Evolutionary conservation across 106 monocot genomes (phyloP).

Genomic region (Dendrobium chrysotoxum): DNA sequence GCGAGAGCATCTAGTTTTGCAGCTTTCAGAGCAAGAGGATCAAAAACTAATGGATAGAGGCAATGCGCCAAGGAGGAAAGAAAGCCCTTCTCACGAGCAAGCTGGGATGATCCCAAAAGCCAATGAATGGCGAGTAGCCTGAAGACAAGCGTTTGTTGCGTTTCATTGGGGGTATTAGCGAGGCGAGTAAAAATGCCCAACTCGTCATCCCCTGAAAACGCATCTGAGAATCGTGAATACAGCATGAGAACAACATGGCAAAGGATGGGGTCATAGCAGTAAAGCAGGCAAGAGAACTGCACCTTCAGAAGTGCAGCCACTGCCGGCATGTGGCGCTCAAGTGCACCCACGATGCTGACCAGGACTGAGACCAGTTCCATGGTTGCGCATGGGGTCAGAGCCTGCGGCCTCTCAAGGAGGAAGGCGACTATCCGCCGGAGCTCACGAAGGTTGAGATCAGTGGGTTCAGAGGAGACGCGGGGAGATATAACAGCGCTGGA

Average conservation of each 20-base stretch:
- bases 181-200: conserved; percentile 51
- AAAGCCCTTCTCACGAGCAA: conserved; percentile 18
- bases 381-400: conserved; percentile 51
- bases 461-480: conserved; percentile 8
- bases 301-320: conserved; percentile 83
- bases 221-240: conserved; percentile 69
- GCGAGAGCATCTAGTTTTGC: conserved; percentile 71
- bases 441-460: conserved; percentile 62
- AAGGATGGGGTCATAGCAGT: conserved; percentile 68
- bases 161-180: conserved; percentile 46
- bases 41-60: conserved; percentile 77
- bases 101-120: conserved; percentile 46
- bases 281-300: conserved; percentile 83
- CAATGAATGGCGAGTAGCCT: conserved; percentile 77
- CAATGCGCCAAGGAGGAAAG: conserved; percentile 19
- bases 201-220: conserved; percentile 61
- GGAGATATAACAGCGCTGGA: conserved; percentile 21
- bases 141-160: conserved; percentile 51
- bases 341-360: conserved; percentile 26
- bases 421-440: conserved; percentile 57
- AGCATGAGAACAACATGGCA: conserved; percentile 74
- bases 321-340: conserved; percentile 49
- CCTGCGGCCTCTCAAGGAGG: conserved; percentile 52
- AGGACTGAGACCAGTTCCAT: conserved; percentile 54
- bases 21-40: conserved; percentile 79